phyloP scores from a whole-genome alignment of 257 asterid species.

The Solanum chiquidenum region DNA sequence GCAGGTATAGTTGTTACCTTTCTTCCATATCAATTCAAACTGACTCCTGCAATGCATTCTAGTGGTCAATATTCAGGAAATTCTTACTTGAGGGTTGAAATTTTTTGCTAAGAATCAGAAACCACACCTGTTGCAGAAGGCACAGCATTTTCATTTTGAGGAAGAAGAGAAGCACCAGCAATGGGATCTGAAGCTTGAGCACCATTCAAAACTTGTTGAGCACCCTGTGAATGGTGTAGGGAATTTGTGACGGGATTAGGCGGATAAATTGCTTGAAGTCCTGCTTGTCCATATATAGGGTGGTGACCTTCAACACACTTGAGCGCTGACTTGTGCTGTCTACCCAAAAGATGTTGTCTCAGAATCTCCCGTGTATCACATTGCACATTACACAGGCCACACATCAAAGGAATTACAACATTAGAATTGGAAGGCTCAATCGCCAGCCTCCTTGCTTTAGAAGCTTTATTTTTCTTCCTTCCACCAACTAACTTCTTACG shows the following conservation, averaged over 20 bases:
- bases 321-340: slow-evolving; percentile 11
- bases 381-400: slow-evolving; percentile 18
- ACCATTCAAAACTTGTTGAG: slow-evolving; percentile 5
- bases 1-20: background rate
- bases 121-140: background rate
- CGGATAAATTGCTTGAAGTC: slow-evolving; percentile 24
- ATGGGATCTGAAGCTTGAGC: background rate
- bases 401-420: slow-evolving; percentile 7
- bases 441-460: background rate
- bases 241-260: slow-evolving; percentile 8
- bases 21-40: background rate
- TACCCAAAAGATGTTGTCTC: slow-evolving; percentile 11
- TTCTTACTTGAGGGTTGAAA: background rate
- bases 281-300: slow-evolving; percentile 8
- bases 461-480: slow-evolving; percentile 10
- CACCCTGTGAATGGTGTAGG: background rate
- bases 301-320: slow-evolving; percentile 10
- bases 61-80: background rate
- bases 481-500: background rate
- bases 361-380: slow-evolving; percentile 11
- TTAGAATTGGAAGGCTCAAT: slow-evolving; percentile 8
- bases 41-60: background rate
- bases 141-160: background rate
- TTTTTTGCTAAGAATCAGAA: background rate
- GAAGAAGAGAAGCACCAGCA: background rate